Conservation (phyloP, 306 rosid genomes). For the Fragaria nilgerrensis region DNA sequence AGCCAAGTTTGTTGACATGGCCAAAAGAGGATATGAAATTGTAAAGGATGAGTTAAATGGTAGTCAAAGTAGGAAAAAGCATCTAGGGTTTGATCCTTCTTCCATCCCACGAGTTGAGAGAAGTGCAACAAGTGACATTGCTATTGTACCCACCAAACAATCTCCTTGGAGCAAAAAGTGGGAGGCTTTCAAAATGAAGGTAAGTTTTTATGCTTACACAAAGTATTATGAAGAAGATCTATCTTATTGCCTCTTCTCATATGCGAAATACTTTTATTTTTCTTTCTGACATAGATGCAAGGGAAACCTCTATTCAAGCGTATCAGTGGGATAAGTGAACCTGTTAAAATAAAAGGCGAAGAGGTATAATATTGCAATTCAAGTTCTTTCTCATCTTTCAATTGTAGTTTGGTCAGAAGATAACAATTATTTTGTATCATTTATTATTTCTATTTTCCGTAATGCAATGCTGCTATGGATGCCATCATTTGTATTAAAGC, state of each 20-base stretch:
- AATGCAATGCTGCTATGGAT: neutral
- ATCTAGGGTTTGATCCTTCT: conserved; percentile 44
- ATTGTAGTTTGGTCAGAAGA: neutral
- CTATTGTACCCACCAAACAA: conserved; percentile 58
- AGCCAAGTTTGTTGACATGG: conserved; percentile 56
- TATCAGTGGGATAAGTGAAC: conserved; percentile 51
- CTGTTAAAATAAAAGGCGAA: conserved; percentile 69
- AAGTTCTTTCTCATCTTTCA: conserved; percentile 11
- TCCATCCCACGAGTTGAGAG: conserved; percentile 49
- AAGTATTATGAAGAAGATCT: neutral
- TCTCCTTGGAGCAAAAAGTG: conserved; percentile 75
- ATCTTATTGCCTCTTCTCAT: conserved; percentile 9
- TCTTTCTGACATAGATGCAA: conserved; percentile 47
- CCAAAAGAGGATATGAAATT: conserved; percentile 78
- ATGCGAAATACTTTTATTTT: conserved; percentile 5
- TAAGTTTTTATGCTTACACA: conserved; percentile 17
- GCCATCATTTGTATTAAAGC: neutral
- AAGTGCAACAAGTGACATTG: conserved; percentile 68
- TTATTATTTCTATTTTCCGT: neutral
- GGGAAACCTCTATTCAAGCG: conserved; percentile 59
- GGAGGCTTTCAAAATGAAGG: conserved; percentile 79
- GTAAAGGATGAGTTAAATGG: conserved; percentile 78
- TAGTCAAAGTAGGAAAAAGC: conserved; percentile 56
- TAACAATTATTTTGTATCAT: neutral
- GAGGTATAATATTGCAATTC: conserved; percentile 56